Conservation (phyloP, 148 eudicot species). For the Amaranthus hypochondriacus region DNA sequence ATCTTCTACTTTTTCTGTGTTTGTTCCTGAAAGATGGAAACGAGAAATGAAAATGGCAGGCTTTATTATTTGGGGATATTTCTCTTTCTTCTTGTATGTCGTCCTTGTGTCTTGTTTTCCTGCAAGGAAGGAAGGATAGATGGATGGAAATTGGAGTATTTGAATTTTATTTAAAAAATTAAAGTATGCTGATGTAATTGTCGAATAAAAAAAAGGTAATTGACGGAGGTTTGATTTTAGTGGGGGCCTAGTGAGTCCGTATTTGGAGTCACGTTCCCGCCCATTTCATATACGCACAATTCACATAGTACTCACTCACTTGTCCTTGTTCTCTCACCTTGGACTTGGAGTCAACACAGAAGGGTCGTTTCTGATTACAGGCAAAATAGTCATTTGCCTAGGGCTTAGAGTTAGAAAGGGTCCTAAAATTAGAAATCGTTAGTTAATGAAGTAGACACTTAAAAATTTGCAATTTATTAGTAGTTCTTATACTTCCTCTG, state of each 20-base stretch:
- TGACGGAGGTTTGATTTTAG: not conserved
- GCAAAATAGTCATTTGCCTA: no score
- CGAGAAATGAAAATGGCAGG: not conserved
- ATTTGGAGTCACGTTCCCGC: conserved; percentile 35
- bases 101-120: not conserved
- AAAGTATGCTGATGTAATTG: not conserved
- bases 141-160: not conserved
- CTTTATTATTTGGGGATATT: not conserved
- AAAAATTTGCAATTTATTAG: no score
- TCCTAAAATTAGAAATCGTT: no score
- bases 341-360: no score
- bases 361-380: no score
- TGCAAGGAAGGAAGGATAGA: conserved; percentile 1
- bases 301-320: no score
- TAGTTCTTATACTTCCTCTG: no score
- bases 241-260: conserved; percentile 7
- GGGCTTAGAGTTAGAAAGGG: no score
- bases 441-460: no score
- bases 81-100: not conserved
- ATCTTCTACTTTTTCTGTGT: no score
- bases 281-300: not conserved
- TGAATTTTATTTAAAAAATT: not conserved
- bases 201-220: not conserved
- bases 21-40: not conserved
- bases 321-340: no score